A percentile compares a stretch with the other conserved stretches of the same genome.
These are phyloP conservation scores for Cladosporium sp. DNA, from an alignment of 2,329 filamentous ascomycete species.

Conservation along the genomic window DNA sequence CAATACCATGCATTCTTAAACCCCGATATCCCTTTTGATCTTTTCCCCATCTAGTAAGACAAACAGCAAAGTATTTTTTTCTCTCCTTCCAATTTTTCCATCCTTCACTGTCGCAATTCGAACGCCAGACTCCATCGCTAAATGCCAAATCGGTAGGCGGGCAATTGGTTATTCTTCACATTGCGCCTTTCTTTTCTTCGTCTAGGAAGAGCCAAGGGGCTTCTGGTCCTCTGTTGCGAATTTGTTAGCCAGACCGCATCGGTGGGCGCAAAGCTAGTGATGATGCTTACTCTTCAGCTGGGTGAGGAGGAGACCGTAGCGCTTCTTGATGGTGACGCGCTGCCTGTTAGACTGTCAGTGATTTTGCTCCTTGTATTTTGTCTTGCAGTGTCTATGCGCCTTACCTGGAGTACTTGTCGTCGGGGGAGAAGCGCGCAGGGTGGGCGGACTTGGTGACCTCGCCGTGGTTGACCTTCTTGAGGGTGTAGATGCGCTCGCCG, in stretches of 20 bases:
- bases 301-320: slow-evolving; percentile 82
- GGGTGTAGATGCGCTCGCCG: slow-evolving; percentile 89
- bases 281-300: slow-evolving; percentile 59
- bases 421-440: slow-evolving; percentile 92
- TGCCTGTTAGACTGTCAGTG: slow-evolving; percentile 53
- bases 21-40: too few species aligned
- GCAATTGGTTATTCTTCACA: background rate
- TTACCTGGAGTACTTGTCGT: slow-evolving; percentile 91
- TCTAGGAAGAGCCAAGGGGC: slow-evolving; percentile 39
- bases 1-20: too few species aligned
- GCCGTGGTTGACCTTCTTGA: slow-evolving; percentile 80
- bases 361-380: background rate
- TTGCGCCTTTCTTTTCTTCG: slow-evolving; percentile 1
- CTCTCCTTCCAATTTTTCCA: background rate
- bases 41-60: too few species aligned
- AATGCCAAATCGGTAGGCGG: slow-evolving; percentile 16
- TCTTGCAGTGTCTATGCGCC: slow-evolving; percentile 14
- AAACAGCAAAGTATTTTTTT: too few species aligned
- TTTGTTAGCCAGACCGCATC: slow-evolving; percentile 6
- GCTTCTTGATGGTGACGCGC: slow-evolving; percentile 89
- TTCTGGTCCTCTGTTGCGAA: slow-evolving; percentile 39
- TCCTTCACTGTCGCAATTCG: slow-evolving; percentile 6
- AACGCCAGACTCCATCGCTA: slow-evolving; percentile 27
- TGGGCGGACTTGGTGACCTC: slow-evolving; percentile 94
- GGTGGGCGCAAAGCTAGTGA: background rate